These are phyloP conservation scores for Candida dubliniensis DNA, from an alignment of 1,139 yeast genomes.

Conservation along the genomic window DNA sequence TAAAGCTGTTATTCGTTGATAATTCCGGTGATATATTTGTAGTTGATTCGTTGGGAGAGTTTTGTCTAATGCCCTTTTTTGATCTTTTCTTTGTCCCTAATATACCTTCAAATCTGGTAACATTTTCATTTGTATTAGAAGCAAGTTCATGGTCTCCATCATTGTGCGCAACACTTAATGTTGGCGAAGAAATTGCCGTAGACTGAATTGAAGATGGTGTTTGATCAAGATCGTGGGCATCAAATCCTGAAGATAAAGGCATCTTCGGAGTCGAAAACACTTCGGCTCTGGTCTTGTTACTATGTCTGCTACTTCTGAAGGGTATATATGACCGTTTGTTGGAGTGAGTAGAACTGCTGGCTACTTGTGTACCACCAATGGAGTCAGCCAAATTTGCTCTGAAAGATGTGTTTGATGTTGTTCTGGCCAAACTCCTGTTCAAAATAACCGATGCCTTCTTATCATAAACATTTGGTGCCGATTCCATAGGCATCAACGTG, in stretches of 20 bases:
- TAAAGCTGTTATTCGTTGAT: constrained; percentile 2
- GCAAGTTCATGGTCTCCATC: constrained; percentile 1
- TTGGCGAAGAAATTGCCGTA: constrained; percentile 4
- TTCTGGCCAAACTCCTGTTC: constrained; percentile 71
- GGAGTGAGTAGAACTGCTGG: constrained; percentile 19
- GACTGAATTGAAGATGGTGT: constrained; percentile 9
- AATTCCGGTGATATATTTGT: constrained; percentile 7
- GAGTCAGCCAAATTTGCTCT: constrained; percentile 71
- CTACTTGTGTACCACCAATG: constrained; percentile 28
- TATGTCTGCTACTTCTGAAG: constrained; percentile 33
- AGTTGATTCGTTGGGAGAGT: constrained; percentile 4
- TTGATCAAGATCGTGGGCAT: constrained; percentile 10
- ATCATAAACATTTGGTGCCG: constrained; percentile 78
- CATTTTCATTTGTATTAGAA: constrained; percentile 8
- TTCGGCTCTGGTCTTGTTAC: not conserved
- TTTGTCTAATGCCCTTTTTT: constrained; percentile 15
- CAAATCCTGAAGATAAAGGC: constrained; percentile 25
- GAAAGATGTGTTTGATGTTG: constrained; percentile 75
- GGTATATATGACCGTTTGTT: constrained; percentile 45
- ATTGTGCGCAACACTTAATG: constrained; percentile 5
- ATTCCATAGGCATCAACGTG: constrained; percentile 54
- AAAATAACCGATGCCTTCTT: constrained; percentile 75
- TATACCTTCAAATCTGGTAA: constrained; percentile 28
- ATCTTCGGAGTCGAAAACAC: constrained; percentile 17
- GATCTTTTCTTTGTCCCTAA: constrained; percentile 31